Conservation (phyloP, 2,329 filamentous ascomycete species). For the Zymoseptoria pseudotritici region DNA sequence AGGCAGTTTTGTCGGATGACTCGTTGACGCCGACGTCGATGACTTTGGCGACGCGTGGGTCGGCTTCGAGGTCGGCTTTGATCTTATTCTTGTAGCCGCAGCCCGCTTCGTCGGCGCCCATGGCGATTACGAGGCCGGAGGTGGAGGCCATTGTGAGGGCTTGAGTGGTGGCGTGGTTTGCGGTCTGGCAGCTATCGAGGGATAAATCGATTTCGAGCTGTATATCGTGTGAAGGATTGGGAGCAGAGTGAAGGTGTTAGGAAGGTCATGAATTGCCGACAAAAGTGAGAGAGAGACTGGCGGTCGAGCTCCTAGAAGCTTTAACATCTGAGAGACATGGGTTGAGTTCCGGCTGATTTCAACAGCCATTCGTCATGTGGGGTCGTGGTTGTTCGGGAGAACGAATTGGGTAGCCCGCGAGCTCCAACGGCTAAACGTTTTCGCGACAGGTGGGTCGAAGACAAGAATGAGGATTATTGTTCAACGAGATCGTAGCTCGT, state of each 20-base stretch:
- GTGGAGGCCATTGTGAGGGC: slow-evolving; percentile 15
- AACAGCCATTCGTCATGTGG: background rate
- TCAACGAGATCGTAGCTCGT: too few relatives aligned
- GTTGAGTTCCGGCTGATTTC: background rate
- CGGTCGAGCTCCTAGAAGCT: background rate
- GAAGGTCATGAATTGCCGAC: background rate
- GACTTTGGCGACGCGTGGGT: slow-evolving; percentile 59
- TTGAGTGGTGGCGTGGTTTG: background rate
- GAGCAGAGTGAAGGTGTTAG: background rate
- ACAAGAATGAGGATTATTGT: background rate
- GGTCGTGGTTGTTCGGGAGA: background rate
- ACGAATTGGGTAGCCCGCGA: background rate
- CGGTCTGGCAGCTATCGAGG: background rate
- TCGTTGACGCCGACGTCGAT: slow-evolving; percentile 66
- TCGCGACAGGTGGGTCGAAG: background rate
- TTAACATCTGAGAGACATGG: background rate
- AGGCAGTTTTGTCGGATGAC: slow-evolving; percentile 66
- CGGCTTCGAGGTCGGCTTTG: slow-evolving; percentile 61
- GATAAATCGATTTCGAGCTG: background rate
- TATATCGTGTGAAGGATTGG: background rate
- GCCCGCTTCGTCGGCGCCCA: slow-evolving; percentile 65
- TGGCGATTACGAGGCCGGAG: slow-evolving; percentile 45
- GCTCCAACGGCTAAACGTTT: background rate
- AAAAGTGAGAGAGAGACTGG: background rate
- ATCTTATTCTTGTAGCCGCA: slow-evolving; percentile 71